phyloP scores from a whole-genome alignment of 2,329 filamentous ascomycete species.

The Shiraia sp. region DNA sequence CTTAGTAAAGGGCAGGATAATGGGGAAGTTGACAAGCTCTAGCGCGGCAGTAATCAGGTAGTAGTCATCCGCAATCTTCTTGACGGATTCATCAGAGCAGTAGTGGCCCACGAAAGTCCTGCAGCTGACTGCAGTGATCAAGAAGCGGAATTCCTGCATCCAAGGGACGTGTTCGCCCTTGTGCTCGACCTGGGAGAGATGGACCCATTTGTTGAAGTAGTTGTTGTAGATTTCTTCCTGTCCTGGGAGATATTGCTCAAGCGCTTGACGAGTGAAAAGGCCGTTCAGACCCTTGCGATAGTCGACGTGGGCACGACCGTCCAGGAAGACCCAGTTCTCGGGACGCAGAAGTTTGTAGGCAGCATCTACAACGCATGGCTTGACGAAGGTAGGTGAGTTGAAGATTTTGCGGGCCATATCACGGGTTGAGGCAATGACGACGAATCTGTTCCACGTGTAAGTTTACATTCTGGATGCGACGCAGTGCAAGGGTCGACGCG shows the following conservation, averaged over 20 bases:
- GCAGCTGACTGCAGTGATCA: conserved; percentile 93
- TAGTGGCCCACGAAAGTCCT: conserved; percentile 98
- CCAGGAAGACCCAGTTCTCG: conserved; percentile 96
- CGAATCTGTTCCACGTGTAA: conserved; percentile 66
- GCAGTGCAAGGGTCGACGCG: conserved; percentile 2
- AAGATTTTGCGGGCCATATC: conserved; percentile 97
- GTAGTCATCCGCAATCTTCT: conserved; percentile 95
- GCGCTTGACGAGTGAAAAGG: conserved; percentile 87
- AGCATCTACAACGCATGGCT: conserved; percentile 93
- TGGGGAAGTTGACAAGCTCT: conserved; percentile 85
- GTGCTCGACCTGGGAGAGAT: conserved; percentile 70
- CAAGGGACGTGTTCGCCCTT: conserved; percentile 77
- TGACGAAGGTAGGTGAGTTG: conserved; percentile 89
- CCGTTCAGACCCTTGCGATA: conserved; percentile 96
- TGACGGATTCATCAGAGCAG: conserved; percentile 84
- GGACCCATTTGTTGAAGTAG: conserved; percentile 80
- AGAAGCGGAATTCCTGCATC: conserved; percentile 89
- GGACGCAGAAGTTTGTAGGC: conserved; percentile 90
- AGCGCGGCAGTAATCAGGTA: conserved; percentile 94
- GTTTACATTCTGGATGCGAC: conserved; percentile 5
- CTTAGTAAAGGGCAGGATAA: conserved; percentile 93
- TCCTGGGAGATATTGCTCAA: conserved; percentile 85
- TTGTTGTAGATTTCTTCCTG: conserved; percentile 89
- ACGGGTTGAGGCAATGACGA: conserved; percentile 92
- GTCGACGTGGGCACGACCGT: conserved; percentile 92